Percentiles rank a stretch among this genome's conserved stretches.
phyloP scores from a whole-genome alignment of 192 early-diverging fungal species.

The Anaeromyces robustus region DNA sequence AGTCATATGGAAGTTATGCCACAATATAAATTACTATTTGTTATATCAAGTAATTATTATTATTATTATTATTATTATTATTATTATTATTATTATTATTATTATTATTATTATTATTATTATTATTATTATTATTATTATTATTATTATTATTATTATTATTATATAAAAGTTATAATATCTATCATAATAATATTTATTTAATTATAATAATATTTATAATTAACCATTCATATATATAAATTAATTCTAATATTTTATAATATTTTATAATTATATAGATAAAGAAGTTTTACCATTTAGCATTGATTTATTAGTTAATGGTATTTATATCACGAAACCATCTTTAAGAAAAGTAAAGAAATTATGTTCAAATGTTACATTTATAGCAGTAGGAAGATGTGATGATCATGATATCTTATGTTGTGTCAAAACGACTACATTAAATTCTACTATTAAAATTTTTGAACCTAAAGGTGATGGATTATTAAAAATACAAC shows the following conservation, averaged over 20 bases:
- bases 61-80: no score
- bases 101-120: no score
- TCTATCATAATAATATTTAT: no score
- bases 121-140: no score
- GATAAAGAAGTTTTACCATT: not conserved
- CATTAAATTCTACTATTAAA: conserved; percentile 38
- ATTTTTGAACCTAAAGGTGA: not conserved
- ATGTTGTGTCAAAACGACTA: conserved; percentile 54
- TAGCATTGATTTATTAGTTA: not conserved
- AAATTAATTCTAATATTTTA: no score
- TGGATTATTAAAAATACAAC: not conserved
- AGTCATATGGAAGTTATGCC: not conserved
- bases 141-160: no score
- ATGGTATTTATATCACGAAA: not conserved
- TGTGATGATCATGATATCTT: conserved; percentile 39
- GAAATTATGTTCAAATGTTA: conserved; percentile 41
- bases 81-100: no score
- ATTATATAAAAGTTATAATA: no score
- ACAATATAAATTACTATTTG: not conserved
- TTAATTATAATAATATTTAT: no score
- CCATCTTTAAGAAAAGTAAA: not conserved
- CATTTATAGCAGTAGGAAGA: conserved; percentile 58
- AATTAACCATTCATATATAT: no score
- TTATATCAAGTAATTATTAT: not conserved
- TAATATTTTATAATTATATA: not conserved